Evolutionary conservation across 1,139 yeast species (phyloP), one percentile per base, ranked within the genome.

Genomic region (Candida pseudoviswanathii): DNA sequence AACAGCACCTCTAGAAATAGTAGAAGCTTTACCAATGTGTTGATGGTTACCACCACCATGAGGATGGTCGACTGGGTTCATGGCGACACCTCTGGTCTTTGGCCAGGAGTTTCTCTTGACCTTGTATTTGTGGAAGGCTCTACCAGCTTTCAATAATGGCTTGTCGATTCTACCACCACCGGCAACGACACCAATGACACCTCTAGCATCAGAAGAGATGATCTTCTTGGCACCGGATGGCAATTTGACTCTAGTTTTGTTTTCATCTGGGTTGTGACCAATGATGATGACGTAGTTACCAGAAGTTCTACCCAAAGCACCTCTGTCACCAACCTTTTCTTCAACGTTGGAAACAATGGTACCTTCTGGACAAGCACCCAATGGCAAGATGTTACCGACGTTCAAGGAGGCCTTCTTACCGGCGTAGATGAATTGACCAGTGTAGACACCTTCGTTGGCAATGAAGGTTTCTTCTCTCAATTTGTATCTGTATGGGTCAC

Each of bases 21-120:
- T 94, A 71, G 99, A 94, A 75, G 99, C 99, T 88, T 94, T 94
- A 92, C 99, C 98, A 86, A 94, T 94, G 80, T 94, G 99, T 86
- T 94, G 99, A 83, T 94, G 99, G 97, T 94, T 94, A 94, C 99
- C 99, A 92, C 99, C 99, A 89, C 99, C 99, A 80, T 92, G 98
- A 78, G 98, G 98, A 85, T 92, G 98, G 79, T 92, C 98, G 76
- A 92, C 98, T 80, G 98, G 98, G 84, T 91, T 89, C 97, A 91
- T 91, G 77, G 97, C 97, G 77, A 91, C 97, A 91, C 97, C 98
- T 84, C 97, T 90, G 75, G 97, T 92, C 89, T 89, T 90, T 81
- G 97, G 97, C 97, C 97, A 91, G 65, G 96, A 89, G 96, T 92
- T 89, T 84, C 97, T 86, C 95, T 92, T 91, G 71, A 90, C 96